Evolutionary conservation across 2,329 filamentous ascomycete genomes (phyloP).

Genomic region (Scopulariopsis brevicaulis): DNA sequence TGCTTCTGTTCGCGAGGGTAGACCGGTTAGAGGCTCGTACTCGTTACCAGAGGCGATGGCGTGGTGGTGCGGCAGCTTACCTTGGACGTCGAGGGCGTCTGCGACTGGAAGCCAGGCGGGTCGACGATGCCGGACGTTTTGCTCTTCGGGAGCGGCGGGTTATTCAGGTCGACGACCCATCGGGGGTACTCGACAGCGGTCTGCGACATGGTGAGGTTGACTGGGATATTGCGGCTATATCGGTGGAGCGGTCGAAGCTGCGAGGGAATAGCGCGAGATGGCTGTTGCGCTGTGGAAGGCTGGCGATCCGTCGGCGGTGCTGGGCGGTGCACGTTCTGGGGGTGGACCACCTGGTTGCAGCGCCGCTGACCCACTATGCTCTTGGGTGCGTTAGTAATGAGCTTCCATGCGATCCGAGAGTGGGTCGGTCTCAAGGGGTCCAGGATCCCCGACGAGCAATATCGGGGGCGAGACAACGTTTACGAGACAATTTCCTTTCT

Average conservation of each 20-base stretch:
- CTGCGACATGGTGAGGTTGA: conserved; percentile 1
- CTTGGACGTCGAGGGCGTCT: conserved; percentile 38
- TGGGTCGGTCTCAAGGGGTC: not conserved
- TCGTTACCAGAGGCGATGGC: not conserved
- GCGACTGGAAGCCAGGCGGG: conserved; percentile 69
- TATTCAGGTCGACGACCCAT: conserved; percentile 75
- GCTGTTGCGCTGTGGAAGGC: not conserved
- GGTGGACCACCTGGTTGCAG: not conserved
- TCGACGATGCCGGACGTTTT: conserved; percentile 64
- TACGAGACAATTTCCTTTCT: not conserved
- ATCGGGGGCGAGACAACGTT: not conserved
- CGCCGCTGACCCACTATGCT: not conserved
- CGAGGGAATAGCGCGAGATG: not conserved
- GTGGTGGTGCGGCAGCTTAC: conserved; percentile 19
- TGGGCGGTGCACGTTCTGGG: not conserved
- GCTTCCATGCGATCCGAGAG: not conserved
- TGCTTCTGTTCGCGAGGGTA: conserved; percentile 27
- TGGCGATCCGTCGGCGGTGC: not conserved
- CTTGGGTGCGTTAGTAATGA: not conserved
- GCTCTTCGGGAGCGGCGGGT: conserved; percentile 52
- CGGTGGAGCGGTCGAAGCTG: not conserved
- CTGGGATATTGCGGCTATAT: not conserved
- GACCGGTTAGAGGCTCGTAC: not conserved
- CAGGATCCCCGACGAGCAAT: not conserved
- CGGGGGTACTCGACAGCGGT: not conserved